Conservation (phyloP, 768 basidiomycete genomes). For the Ephemerocybe angulata region DNA sequence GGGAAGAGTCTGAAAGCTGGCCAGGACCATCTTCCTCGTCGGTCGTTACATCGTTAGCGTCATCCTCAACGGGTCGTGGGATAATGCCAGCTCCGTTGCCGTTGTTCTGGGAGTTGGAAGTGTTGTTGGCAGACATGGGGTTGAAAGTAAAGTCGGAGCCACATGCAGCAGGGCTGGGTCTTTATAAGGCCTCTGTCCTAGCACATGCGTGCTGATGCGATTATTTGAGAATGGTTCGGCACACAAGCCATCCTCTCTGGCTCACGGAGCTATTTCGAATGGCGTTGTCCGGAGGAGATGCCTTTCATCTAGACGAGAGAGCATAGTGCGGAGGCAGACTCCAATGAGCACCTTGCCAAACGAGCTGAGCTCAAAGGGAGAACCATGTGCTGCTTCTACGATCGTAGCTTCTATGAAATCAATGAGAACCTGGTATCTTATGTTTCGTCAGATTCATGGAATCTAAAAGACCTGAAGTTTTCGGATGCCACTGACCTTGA, state of each 20-base stretch:
- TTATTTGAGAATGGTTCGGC: no score
- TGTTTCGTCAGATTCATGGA: not conserved
- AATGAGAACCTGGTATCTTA: not conserved
- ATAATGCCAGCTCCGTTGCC: not conserved
- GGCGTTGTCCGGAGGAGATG: no score
- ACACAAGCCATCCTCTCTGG: no score
- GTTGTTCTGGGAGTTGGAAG: not conserved
- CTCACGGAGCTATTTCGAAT: no score
- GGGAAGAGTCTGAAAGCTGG: constrained; percentile 2
- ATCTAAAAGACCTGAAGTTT: no score
- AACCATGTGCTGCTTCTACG: not conserved
- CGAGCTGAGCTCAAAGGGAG: not conserved
- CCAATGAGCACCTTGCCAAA: no score
- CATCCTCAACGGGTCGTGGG: constrained; percentile 2
- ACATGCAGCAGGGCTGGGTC: not conserved
- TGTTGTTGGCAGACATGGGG: not conserved
- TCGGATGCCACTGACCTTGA: no score
- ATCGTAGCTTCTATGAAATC: not conserved
- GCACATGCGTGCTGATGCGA: not conserved
- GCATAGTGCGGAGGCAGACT: no score
- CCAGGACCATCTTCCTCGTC: constrained; percentile 18
- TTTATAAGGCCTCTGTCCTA: not conserved
- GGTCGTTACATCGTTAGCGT: constrained; percentile 13
- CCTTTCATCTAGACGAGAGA: no score
- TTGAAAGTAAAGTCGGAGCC: not conserved